Evolutionary conservation across 2,329 filamentous ascomycete genomes (phyloP).

Genomic region (Helotiales sp.): DNA sequence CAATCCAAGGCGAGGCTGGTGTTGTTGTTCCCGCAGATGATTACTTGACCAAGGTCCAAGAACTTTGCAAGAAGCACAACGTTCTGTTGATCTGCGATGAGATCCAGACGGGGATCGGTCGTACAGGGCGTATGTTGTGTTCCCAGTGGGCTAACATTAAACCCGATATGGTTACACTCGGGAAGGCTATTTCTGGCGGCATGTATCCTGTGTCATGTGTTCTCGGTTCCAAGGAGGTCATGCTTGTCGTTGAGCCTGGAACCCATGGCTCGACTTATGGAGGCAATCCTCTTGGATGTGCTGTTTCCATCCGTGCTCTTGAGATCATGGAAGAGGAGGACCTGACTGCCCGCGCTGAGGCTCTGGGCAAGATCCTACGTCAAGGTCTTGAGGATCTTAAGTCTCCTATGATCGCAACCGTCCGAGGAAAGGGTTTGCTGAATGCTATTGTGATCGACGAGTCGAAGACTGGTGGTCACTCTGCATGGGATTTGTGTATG

Average conservation of each 20-base stretch:
- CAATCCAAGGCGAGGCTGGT: constrained; percentile 96
- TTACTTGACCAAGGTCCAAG: constrained; percentile 81
- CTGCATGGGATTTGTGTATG: constrained; percentile 96
- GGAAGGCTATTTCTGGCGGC: constrained; percentile 96
- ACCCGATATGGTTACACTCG: constrained; percentile 91
- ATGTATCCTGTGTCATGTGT: constrained; percentile 99
- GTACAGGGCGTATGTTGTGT: constrained; percentile 92
- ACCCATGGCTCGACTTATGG: constrained; percentile 99
- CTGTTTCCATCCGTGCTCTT: constrained; percentile 91
- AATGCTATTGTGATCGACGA: constrained; percentile 98
- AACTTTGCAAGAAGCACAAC: constrained; percentile 92
- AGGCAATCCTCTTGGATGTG: constrained; percentile 93
- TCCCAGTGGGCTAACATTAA: constrained; percentile 94
- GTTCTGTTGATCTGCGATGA: constrained; percentile 97
- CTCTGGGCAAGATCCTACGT: constrained; percentile 82
- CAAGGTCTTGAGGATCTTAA: constrained; percentile 76
- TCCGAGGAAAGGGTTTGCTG: constrained; percentile 90
- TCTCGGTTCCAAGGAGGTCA: constrained; percentile 84
- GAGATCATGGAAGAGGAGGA: constrained; percentile 93
- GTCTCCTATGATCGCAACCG: constrained; percentile 77
- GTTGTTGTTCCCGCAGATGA: constrained; percentile 92
- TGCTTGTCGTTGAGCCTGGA: constrained; percentile 94
- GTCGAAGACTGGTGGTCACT: constrained; percentile 79
- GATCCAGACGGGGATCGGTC: constrained; percentile 96
- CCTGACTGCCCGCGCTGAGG: constrained; percentile 81